Evolutionary conservation across 768 basidiomycete genomes (phyloP).

Genomic region (Stropharia rugosoannulata): DNA sequence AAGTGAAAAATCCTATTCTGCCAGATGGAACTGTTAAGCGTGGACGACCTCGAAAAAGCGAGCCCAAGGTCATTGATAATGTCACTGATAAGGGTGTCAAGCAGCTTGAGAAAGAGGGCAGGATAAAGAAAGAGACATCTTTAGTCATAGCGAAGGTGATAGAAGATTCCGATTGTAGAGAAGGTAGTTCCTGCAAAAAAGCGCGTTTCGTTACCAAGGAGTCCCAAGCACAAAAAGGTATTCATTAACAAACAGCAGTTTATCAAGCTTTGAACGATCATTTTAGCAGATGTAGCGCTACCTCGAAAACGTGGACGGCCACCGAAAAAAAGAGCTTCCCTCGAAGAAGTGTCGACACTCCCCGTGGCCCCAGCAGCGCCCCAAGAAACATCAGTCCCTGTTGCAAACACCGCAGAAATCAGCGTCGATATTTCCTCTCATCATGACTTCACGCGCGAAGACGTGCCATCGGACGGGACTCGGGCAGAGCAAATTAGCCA

Average conservation of each 20-base stretch:
- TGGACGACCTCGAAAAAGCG: conserved; percentile 49
- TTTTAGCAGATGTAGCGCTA: too few species aligned
- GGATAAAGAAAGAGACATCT: conserved; percentile 10
- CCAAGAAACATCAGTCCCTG: too few species aligned
- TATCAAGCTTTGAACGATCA: too few species aligned
- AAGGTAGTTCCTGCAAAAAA: background rate
- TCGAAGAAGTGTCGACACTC: too few species aligned
- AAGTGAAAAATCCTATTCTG: conserved; percentile 46
- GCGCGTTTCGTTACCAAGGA: background rate
- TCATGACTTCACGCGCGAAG: too few species aligned
- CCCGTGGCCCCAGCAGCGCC: too few species aligned
- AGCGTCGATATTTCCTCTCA: too few species aligned
- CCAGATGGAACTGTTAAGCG: conserved; percentile 55
- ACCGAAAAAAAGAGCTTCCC: too few species aligned
- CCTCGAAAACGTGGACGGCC: too few species aligned
- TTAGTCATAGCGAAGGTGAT: background rate
- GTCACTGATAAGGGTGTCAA: background rate
- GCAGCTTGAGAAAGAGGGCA: conserved; percentile 10
- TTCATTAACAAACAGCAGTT: background rate
- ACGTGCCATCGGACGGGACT: too few species aligned
- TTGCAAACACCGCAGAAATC: too few species aligned
- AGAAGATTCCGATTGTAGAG: background rate
- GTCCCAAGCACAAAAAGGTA: background rate
- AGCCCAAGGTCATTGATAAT: conserved; percentile 14
- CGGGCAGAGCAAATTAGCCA: too few species aligned